Percentiles rank a stretch among this genome's conserved stretches.
Evolutionary conservation across 2,329 filamentous ascomycete species (phyloP).

Genomic region (Acrodontium crateriforme): DNA sequence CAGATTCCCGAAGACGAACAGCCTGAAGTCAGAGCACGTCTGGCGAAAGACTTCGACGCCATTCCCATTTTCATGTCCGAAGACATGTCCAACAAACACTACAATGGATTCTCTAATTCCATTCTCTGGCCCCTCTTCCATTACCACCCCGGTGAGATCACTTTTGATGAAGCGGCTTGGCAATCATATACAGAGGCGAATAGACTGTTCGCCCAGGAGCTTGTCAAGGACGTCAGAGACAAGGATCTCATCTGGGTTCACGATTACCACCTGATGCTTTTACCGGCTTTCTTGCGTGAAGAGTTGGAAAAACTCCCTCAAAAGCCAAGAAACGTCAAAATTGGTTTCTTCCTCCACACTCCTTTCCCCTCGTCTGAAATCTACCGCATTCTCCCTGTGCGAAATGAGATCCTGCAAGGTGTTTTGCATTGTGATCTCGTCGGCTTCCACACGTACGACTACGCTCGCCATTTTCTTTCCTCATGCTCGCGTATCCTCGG

Average conservation of each 20-base stretch:
- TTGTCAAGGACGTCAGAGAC: constrained; percentile 77
- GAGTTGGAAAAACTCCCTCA: constrained; percentile 47
- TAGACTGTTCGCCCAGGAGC: constrained; percentile 74
- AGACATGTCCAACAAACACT: constrained; percentile 85
- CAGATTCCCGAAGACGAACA: constrained; percentile 81
- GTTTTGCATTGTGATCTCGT: constrained; percentile 89
- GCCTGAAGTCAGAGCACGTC: constrained; percentile 54
- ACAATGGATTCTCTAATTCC: constrained; percentile 96
- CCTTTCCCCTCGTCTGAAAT: constrained; percentile 96
- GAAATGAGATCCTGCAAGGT: constrained; percentile 74
- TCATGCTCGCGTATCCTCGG: constrained; percentile 86
- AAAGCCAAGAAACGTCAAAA: constrained; percentile 79
- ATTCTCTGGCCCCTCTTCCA: constrained; percentile 98
- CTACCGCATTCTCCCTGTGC: constrained; percentile 85
- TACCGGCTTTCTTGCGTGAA: constrained; percentile 88
- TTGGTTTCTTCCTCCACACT: constrained; percentile 96
- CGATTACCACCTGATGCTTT: constrained; percentile 95
- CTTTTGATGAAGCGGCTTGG: constrained; percentile 93
- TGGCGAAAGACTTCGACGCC: constrained; percentile 79
- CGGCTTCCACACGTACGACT: constrained; percentile 98
- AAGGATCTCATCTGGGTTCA: constrained; percentile 96
- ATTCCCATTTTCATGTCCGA: constrained; percentile 89
- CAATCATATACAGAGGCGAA: constrained; percentile 87
- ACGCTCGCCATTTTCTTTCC: constrained; percentile 93
- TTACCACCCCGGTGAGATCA: constrained; percentile 96